These are phyloP conservation scores for Fusarium armeniacum DNA, from an alignment of 2,329 filamentous ascomycete genomes.

Conservation along the genomic window DNA sequence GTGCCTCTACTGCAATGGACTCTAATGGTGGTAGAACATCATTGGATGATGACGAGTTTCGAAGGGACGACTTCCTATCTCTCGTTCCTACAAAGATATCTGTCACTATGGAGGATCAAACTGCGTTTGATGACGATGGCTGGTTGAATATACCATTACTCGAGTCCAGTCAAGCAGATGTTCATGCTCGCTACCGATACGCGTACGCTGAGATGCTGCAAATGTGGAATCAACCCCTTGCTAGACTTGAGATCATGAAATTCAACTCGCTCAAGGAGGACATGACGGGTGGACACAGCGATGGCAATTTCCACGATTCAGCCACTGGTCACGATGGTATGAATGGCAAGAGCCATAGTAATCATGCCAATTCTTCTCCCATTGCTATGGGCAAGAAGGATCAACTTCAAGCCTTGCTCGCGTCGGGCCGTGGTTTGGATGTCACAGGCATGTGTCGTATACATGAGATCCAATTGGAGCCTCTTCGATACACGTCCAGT, in stretches of 20 bases:
- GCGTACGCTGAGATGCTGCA: slow-evolving; percentile 78
- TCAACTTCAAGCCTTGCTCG: slow-evolving; percentile 63
- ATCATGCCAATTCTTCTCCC: slow-evolving; percentile 61
- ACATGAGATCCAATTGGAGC: slow-evolving; percentile 74
- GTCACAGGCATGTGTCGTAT: slow-evolving; percentile 73
- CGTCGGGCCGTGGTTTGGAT: slow-evolving; percentile 70
- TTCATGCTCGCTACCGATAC: slow-evolving; percentile 73
- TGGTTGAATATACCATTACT: slow-evolving; percentile 73
- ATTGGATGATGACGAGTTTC: slow-evolving; percentile 67
- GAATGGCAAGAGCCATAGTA: slow-evolving; percentile 54
- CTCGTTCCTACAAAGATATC: slow-evolving; percentile 66
- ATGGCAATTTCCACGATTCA: slow-evolving; percentile 55
- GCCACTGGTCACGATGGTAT: slow-evolving; percentile 58
- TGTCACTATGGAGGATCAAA: slow-evolving; percentile 71
- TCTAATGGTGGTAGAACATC: slow-evolving; percentile 65
- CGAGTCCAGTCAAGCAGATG: slow-evolving; percentile 62
- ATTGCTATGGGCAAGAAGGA: slow-evolving; percentile 71
- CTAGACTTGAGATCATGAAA: slow-evolving; percentile 76
- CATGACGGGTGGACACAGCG: slow-evolving; percentile 47
- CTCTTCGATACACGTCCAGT: slow-evolving; percentile 63
- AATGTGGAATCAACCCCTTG: slow-evolving; percentile 73
- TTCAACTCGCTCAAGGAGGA: slow-evolving; percentile 74
- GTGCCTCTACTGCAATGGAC: slow-evolving; percentile 62
- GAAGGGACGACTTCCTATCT: slow-evolving; percentile 61
- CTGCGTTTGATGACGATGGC: slow-evolving; percentile 77